Percentiles rank a stretch among this genome's conserved stretches.
Evolutionary conservation across 1,284 basidiomycete species (phyloP).

Genomic region (Ustilago shanxiensis): DNA sequence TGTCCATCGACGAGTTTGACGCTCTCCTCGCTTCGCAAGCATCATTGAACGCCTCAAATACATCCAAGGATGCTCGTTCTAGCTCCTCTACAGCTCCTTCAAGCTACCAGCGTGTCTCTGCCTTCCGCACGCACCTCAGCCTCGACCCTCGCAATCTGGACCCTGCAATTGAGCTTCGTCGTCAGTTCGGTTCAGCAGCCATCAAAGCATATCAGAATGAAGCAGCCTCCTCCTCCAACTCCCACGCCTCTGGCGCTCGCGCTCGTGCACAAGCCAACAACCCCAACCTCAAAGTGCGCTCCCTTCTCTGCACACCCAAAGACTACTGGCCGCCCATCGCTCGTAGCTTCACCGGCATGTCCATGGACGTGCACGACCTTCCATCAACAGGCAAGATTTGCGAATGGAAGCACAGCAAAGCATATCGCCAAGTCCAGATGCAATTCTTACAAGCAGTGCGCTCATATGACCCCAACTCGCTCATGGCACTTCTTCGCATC

Average conservation of each 20-base stretch:
- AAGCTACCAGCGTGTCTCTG: slow-evolving; percentile 22
- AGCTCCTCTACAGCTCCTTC: background rate
- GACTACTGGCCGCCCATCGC: slow-evolving; percentile 65
- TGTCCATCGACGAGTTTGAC: slow-evolving; percentile 66
- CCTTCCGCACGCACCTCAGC: slow-evolving; percentile 48
- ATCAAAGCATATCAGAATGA: slow-evolving; percentile 67
- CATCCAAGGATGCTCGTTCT: background rate
- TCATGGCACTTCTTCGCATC: slow-evolving; percentile 60
- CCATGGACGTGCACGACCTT: slow-evolving; percentile 59
- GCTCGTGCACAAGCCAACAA: slow-evolving; percentile 61
- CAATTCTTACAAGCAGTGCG: slow-evolving; percentile 67
- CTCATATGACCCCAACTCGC: slow-evolving; percentile 63
- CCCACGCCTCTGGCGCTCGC: slow-evolving; percentile 39
- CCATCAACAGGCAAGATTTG: slow-evolving; percentile 50
- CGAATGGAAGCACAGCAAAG: slow-evolving; percentile 61
- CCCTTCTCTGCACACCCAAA: slow-evolving; percentile 63
- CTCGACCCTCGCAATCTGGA: slow-evolving; percentile 61
- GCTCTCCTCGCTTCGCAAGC: slow-evolving; percentile 61
- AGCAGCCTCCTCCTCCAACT: slow-evolving; percentile 22
- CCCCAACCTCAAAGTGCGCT: slow-evolving; percentile 62
- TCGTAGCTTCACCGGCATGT: slow-evolving; percentile 65
- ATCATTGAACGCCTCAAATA: slow-evolving; percentile 13
- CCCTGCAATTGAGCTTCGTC: slow-evolving; percentile 62
- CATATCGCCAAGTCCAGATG: slow-evolving; percentile 65
- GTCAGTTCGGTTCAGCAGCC: slow-evolving; percentile 68